phyloP scores from a whole-genome alignment of 495 filamentous ascomycete genomes.

The Sordaria brevicollis region DNA sequence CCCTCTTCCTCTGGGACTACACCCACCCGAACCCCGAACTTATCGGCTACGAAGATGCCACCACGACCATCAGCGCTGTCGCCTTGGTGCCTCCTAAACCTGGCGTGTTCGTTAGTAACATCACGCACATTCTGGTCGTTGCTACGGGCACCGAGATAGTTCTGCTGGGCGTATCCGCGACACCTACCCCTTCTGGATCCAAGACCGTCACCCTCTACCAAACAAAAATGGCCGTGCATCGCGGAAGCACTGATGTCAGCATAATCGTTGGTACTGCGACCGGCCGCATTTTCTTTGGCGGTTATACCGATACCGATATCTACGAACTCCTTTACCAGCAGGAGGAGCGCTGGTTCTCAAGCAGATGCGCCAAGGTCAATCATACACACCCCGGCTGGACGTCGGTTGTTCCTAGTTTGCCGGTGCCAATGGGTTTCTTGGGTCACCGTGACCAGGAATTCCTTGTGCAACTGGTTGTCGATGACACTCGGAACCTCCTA shows the following conservation, averaged over 20 bases:
- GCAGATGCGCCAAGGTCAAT: slow-evolving; percentile 69
- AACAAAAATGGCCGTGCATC: slow-evolving; percentile 66
- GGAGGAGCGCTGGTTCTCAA: slow-evolving; percentile 91
- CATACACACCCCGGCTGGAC: slow-evolving; percentile 71
- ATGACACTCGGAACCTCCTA: slow-evolving; percentile 76
- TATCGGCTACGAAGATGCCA: slow-evolving; percentile 85
- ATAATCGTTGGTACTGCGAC: slow-evolving; percentile 68
- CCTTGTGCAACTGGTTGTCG: slow-evolving; percentile 67
- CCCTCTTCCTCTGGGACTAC: slow-evolving; percentile 96
- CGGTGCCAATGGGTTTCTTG: slow-evolving; percentile 21
- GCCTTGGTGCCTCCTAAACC: slow-evolving; percentile 65
- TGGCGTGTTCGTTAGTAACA: slow-evolving; percentile 75
- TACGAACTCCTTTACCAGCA: slow-evolving; percentile 93
- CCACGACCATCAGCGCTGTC: slow-evolving; percentile 75
- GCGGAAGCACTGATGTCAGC: slow-evolving; percentile 58
- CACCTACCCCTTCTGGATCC: slow-evolving; percentile 46
- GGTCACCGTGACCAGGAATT: slow-evolving; percentile 37
- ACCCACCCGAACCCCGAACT: slow-evolving; percentile 75
- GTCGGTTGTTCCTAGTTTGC: slow-evolving; percentile 52
- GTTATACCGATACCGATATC: slow-evolving; percentile 70
- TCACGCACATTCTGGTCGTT: slow-evolving; percentile 80
- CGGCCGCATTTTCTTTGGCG: slow-evolving; percentile 86
- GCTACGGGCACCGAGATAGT: slow-evolving; percentile 77
- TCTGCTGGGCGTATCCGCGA: slow-evolving; percentile 66
- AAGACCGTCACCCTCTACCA: slow-evolving; percentile 67